A percentile compares a stretch with the other conserved stretches of the same genome.
These are phyloP conservation scores for Colletotrichum australisinense DNA, from an alignment of 2,329 filamentous ascomycete genomes.

Conservation along the genomic window DNA sequence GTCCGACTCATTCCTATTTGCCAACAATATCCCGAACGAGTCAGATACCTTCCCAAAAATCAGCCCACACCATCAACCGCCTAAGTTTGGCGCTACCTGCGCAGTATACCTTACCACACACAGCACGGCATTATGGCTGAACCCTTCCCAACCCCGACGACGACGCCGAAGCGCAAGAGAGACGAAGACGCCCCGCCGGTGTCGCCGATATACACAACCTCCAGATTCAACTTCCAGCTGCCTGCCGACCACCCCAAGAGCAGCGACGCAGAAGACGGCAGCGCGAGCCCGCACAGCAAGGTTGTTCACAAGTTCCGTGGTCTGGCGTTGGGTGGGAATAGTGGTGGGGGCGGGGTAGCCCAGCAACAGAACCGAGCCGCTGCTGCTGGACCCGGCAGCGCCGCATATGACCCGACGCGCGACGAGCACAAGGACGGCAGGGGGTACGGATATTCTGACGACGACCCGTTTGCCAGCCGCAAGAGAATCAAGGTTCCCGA, in stretches of 20 bases:
- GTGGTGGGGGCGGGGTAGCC: slow-evolving; percentile 56
- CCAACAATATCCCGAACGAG: background rate
- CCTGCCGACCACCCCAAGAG: slow-evolving; percentile 39
- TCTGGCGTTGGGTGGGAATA: slow-evolving; percentile 55
- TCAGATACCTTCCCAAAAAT: slow-evolving; percentile 2
- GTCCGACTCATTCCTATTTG: background rate
- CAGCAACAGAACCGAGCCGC: slow-evolving; percentile 34
- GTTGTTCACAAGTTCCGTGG: slow-evolving; percentile 65
- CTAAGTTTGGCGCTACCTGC: background rate
- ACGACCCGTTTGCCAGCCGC: slow-evolving; percentile 42
- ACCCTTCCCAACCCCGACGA: slow-evolving; percentile 30
- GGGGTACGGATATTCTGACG: slow-evolving; percentile 40
- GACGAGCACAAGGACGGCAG: slow-evolving; percentile 40
- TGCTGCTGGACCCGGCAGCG: no score
- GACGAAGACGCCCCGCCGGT: slow-evolving; percentile 48
- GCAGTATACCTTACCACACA: background rate
- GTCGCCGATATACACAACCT: slow-evolving; percentile 41
- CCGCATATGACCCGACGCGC: slow-evolving; percentile 18
- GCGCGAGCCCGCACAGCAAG: slow-evolving; percentile 62
- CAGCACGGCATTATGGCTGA: slow-evolving; percentile 22
- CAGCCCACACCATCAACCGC: slow-evolving; percentile 34
- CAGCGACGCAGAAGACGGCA: slow-evolving; percentile 55
- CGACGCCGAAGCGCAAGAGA: slow-evolving; percentile 61
- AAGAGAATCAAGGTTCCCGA: slow-evolving; percentile 53
- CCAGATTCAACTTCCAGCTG: slow-evolving; percentile 59